Percentiles rank a stretch among this genome's conserved stretches.
phyloP scores from a whole-genome alignment of 1,284 basidiomycete genomes.

The Ceratobasidium sp. region DNA sequence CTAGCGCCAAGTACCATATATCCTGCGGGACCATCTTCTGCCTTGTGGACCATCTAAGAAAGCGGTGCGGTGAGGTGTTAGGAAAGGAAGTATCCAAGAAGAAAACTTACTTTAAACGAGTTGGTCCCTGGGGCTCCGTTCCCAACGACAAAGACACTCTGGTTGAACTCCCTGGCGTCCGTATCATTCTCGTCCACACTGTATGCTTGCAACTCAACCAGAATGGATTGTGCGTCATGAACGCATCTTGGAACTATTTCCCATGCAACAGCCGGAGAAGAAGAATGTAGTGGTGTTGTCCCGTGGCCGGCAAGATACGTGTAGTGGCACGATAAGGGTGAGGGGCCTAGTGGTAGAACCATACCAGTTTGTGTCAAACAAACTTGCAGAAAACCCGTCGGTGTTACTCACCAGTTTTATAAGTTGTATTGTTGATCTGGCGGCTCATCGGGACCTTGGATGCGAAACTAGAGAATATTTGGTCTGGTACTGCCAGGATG shows the following conservation, averaged over 20 bases:
- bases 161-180: slow-evolving; percentile 14
- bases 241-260: slow-evolving; percentile 26
- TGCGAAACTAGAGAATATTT: slow-evolving; percentile 33
- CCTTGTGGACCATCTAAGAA: slow-evolving; percentile 26
- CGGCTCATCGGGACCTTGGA: slow-evolving; percentile 33
- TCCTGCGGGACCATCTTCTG: slow-evolving; percentile 30
- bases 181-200: neutral
- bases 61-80: neutral
- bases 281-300: slow-evolving; percentile 3
- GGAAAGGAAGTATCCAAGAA: neutral
- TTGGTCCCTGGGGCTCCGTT: slow-evolving; percentile 9
- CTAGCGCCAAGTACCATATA: slow-evolving; percentile 38
- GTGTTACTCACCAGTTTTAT: slow-evolving; percentile 23
- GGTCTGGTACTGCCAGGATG: neutral
- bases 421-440: slow-evolving; percentile 17
- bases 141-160: slow-evolving; percentile 38
- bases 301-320: slow-evolving; percentile 38
- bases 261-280: slow-evolving; percentile 29
- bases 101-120: slow-evolving; percentile 6
- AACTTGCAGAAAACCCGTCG: neutral
- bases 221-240: slow-evolving; percentile 18
- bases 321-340: slow-evolving; percentile 38
- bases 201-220: slow-evolving; percentile 25
- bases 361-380: neutral
- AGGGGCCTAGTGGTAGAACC: neutral